Evolutionary conservation across 371 early-diverging fungal genomes (phyloP).

Genomic region (Mucor plumbeus): DNA sequence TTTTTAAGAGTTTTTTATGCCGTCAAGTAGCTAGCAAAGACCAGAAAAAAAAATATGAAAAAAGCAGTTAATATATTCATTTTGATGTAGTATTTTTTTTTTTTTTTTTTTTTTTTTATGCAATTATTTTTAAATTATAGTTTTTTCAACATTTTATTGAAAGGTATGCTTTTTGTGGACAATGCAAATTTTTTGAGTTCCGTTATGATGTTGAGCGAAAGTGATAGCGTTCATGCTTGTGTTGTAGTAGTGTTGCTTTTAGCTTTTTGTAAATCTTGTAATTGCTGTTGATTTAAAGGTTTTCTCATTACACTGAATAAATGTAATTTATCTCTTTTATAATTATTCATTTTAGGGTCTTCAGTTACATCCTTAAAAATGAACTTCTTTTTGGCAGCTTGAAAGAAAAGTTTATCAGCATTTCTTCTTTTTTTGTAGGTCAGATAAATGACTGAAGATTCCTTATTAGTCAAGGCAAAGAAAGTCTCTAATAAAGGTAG

Average conservation of each 20-base stretch:
- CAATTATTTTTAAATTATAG: no score
- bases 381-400: conserved; percentile 48
- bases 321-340: conserved; percentile 26
- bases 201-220: no score
- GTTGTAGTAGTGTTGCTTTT: neutral
- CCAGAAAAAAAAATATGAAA: no score
- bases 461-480: conserved; percentile 29
- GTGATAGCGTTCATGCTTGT: no score
- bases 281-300: conserved; percentile 2
- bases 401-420: conserved; percentile 56
- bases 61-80: no score
- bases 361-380: conserved; percentile 38
- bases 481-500: conserved; percentile 50
- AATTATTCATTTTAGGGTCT: conserved; percentile 36
- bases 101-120: no score
- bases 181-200: no score
- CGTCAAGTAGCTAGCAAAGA: no score
- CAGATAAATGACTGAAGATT: conserved; percentile 42
- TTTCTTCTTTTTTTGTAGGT: conserved; percentile 51
- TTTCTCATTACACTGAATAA: conserved; percentile 46
- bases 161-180: no score
- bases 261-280: neutral
- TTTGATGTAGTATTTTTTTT: no score
- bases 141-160: no score
- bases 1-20: no score